Evolutionary conservation across 2,329 filamentous ascomycete species (phyloP).

Genomic region (Aspergillus thermomutatus): DNA sequence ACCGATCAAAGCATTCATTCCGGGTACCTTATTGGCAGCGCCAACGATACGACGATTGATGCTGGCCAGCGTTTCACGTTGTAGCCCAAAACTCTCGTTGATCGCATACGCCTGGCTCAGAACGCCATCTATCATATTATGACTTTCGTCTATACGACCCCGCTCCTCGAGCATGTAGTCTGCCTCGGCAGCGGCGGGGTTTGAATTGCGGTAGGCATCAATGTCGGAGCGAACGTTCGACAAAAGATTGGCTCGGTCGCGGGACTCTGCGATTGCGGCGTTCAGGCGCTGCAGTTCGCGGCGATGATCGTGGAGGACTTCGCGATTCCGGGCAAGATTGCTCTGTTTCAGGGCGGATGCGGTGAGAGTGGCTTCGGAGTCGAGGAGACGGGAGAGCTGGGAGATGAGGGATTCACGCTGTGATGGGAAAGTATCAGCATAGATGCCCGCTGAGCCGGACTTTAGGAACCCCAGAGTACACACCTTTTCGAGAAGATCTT

Average conservation of each 20-base stretch:
- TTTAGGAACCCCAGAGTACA: not conserved
- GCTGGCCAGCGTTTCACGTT: constrained; percentile 81
- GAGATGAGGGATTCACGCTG: constrained; percentile 78
- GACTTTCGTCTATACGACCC: constrained; percentile 77
- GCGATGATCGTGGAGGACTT: constrained; percentile 83
- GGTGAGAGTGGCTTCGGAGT: constrained; percentile 83
- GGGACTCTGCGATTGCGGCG: constrained; percentile 68
- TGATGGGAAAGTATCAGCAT: not conserved
- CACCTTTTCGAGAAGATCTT: constrained; percentile 68
- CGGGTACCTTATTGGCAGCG: constrained; percentile 86
- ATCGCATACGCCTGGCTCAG: constrained; percentile 95
- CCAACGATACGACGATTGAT: constrained; percentile 88
- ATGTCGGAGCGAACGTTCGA: constrained; percentile 91
- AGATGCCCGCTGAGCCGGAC: too few species aligned
- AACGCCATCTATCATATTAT: constrained; percentile 84
- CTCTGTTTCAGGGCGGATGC: constrained; percentile 95
- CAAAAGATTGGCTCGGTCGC: constrained; percentile 85
- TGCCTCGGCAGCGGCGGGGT: constrained; percentile 78
- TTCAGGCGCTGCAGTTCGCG: constrained; percentile 76
- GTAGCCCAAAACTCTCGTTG: constrained; percentile 82
- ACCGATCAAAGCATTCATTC: constrained; percentile 85
- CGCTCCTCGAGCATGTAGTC: constrained; percentile 98
- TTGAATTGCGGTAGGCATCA: constrained; percentile 76
- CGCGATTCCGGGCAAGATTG: constrained; percentile 86
- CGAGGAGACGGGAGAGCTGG: constrained; percentile 83